Evolutionary conservation across 805 yeast genomes (phyloP).

Genomic region (Grigorovia humatica): DNA sequence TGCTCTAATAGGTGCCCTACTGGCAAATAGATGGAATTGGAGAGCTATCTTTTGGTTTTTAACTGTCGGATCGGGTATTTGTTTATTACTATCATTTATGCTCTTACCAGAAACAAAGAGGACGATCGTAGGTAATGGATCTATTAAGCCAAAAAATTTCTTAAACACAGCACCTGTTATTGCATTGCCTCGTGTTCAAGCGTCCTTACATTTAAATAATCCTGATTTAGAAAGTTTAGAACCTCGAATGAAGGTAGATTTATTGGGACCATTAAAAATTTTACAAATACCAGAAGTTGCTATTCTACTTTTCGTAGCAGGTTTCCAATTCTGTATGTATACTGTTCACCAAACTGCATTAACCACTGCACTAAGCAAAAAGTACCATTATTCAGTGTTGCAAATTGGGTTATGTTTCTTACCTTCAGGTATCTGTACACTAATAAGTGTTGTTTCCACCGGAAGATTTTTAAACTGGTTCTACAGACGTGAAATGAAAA

Average conservation of each 20-base stretch:
- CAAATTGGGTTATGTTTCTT: conserved; percentile 63
- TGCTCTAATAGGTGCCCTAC: conserved; percentile 49
- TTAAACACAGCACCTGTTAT: conserved; percentile 40
- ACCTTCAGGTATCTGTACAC: conserved; percentile 62
- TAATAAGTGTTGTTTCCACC: conserved; percentile 46
- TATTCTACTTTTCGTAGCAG: conserved; percentile 43
- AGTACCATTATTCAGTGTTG: conserved; percentile 42
- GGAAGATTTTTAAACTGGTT: conserved; percentile 48
- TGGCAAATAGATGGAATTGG: conserved; percentile 48
- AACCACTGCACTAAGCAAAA: conserved; percentile 40
- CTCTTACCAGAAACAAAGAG: conserved; percentile 70
- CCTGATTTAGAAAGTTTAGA: conserved; percentile 27
- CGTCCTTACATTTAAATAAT: conserved; percentile 19
- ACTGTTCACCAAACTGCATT: conserved; percentile 57
- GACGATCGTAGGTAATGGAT: conserved; percentile 63
- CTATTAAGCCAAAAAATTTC: conserved; percentile 39
- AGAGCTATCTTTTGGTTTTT: conserved; percentile 70
- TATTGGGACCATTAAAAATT: conserved; percentile 35
- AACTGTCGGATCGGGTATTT: conserved; percentile 49
- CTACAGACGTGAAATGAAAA: conserved; percentile 20
- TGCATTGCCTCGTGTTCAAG: conserved; percentile 12
- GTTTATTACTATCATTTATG: conserved; percentile 28
- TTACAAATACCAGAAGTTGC: conserved; percentile 36
- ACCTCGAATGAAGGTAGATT: conserved; percentile 17
- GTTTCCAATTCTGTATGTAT: conserved; percentile 61